Evolutionary conservation across 345 rosid genomes (phyloP), one percentile per base, ranked within the genome.

Genomic region (Linum usitatissimum): DNA sequence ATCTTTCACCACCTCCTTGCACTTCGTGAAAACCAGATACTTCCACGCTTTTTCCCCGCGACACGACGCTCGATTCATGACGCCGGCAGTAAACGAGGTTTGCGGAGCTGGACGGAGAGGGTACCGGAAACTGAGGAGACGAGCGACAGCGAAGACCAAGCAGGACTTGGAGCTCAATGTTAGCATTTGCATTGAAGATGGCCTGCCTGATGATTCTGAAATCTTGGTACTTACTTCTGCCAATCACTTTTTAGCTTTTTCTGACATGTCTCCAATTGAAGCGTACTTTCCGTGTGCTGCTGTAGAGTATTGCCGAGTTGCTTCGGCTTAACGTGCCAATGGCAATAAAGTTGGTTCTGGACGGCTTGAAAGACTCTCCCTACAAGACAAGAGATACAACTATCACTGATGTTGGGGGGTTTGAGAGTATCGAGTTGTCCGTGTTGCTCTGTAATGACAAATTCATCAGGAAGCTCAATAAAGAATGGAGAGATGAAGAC

Each of bases 401-500:
- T 21, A 78, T 90, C 61, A 70, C 72, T 49, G 87, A 90, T 59
- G 57, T 90, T 66, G 95, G 92, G 59, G 90, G 83, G 13, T 93
- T 68, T 61, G 78, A 83, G 68, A 84, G 79, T 55, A 79, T 87
- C 0, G 96, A 90, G 70, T 76, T 93, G 79, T 87, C 96, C 17
- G 80, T 90, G 3, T 81, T 93, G 54, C 92, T 93, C 58, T 90
- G 97, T 62, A 86, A 90, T 53, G 88, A 93, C 57, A 86, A 83
- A 2, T 90, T 93, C 67, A 93, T 90, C 21, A 71, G 78, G 30
- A 81, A 93, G 74, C 96, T 93, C 17, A 93, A 90, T 49, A 83
- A 86, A 70, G 97, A 93, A 71, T 90, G 97, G 97, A 87, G 96
- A 66, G 94, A 77, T 45, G 96, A 93, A 82, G 96, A 93, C 71